Evolutionary conservation across 495 filamentous ascomycete species (phyloP).

Genomic region (Aspergillus cavernicola): DNA sequence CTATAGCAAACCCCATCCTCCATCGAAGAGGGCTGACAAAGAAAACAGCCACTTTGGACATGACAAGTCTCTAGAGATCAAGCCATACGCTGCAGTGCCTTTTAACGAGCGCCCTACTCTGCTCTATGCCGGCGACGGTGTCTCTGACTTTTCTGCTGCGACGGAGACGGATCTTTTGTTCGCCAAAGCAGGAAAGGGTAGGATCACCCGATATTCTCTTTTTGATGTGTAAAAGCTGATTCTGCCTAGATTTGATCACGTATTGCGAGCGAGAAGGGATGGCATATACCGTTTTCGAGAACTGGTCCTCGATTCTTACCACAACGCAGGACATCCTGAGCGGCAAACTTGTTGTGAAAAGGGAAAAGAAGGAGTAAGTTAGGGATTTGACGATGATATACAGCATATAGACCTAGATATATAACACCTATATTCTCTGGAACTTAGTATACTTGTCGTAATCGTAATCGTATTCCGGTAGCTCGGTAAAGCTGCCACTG

Average conservation of each 20-base stretch:
- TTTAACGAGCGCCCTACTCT: conserved; percentile 64
- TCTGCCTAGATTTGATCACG: conserved; percentile 64
- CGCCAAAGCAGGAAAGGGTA: conserved; percentile 86
- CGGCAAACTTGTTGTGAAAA: conserved; percentile 46
- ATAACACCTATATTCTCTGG: neutral
- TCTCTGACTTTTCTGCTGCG: conserved; percentile 84
- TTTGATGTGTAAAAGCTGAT: neutral
- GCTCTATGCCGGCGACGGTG: conserved; percentile 88
- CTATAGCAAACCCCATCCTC: neutral
- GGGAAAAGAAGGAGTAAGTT: conserved; percentile 20
- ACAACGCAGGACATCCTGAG: conserved; percentile 69
- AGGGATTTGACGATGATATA: neutral
- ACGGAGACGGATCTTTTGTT: conserved; percentile 86
- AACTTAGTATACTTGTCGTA: neutral
- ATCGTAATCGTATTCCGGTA: conserved; percentile 2
- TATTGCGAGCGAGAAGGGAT: conserved; percentile 75
- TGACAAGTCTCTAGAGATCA: conserved; percentile 86
- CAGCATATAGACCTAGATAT: conserved; percentile 4
- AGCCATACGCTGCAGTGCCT: conserved; percentile 74
- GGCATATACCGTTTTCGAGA: conserved; percentile 76
- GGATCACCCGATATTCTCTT: conserved; percentile 13
- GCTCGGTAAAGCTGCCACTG: conserved; percentile 11
- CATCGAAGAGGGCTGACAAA: conserved; percentile 18
- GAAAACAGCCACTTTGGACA: conserved; percentile 72
- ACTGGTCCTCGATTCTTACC: conserved; percentile 70